These are phyloP conservation scores for Ustilago bromivora DNA, from an alignment of 1,284 basidiomycete species.

Conservation along the genomic window DNA sequence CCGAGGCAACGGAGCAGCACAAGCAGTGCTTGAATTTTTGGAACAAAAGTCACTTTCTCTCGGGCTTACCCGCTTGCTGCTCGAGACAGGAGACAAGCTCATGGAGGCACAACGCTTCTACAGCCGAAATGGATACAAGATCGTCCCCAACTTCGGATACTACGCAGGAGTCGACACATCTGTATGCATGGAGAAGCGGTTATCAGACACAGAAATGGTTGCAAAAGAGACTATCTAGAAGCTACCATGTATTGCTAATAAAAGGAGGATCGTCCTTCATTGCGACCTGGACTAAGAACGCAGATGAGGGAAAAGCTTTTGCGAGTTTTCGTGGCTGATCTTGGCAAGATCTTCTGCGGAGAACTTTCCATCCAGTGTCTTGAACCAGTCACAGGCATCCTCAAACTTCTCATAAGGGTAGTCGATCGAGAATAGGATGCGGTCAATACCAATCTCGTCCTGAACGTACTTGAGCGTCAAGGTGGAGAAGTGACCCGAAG, in stretches of 20 bases:
- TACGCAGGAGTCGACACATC: conserved; percentile 33
- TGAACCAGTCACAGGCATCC: conserved; percentile 67
- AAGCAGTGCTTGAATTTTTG: conserved; percentile 30
- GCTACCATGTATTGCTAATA: neutral
- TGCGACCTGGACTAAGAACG: conserved; percentile 3
- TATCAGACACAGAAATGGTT: neutral
- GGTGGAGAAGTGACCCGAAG: conserved; percentile 60
- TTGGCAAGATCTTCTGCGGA: conserved; percentile 44
- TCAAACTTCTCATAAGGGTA: conserved; percentile 69
- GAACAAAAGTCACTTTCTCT: conserved; percentile 23
- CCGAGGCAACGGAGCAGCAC: conserved; percentile 34
- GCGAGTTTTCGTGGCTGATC: conserved; percentile 50
- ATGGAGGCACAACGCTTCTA: conserved; percentile 40
- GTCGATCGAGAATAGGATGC: conserved; percentile 69
- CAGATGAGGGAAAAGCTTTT: conserved; percentile 48
- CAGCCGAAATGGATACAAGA: conserved; percentile 24
- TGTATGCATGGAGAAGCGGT: conserved; percentile 40
- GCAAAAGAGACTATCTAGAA: neutral
- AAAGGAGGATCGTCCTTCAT: too few relatives aligned
- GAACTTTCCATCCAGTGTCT: conserved; percentile 40
- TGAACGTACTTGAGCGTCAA: conserved; percentile 59
- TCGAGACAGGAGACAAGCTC: conserved; percentile 42
- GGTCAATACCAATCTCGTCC: conserved; percentile 64
- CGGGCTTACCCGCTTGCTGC: conserved; percentile 20
- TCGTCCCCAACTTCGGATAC: conserved; percentile 44